Percentiles rank a stretch among this genome's conserved stretches.
These are phyloP conservation scores for Botryotinia convoluta DNA, from an alignment of 2,329 filamentous ascomycete species.

Conservation along the genomic window DNA sequence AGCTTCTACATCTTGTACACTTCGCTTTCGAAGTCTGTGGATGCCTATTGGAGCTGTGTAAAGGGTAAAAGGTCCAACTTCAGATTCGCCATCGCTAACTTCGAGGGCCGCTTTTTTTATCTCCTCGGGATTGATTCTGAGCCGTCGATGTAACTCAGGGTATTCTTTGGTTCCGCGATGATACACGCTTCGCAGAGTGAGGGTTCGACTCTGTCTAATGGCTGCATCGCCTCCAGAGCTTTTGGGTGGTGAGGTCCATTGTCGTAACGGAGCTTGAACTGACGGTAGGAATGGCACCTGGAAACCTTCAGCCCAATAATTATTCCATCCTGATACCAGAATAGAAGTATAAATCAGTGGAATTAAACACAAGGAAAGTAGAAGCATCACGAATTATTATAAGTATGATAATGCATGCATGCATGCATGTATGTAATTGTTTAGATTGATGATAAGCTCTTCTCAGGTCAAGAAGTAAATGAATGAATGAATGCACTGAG, in stretches of 20 bases:
- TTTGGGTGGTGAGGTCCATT: conserved; percentile 9
- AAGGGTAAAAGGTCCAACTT: conserved; percentile 14
- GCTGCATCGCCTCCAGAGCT: not conserved
- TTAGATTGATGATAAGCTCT: not conserved
- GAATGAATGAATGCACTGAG: not conserved
- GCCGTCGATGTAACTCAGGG: conserved; percentile 17
- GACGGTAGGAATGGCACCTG: conserved; percentile 15
- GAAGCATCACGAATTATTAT: conserved; percentile 17
- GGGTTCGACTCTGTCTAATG: conserved; percentile 8
- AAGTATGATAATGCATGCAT: conserved; percentile 6
- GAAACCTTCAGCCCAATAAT: conserved; percentile 9
- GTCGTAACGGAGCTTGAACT: not conserved
- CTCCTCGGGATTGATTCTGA: conserved; percentile 16
- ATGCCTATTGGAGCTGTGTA: conserved; percentile 15
- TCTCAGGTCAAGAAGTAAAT: not conserved
- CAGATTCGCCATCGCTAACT: conserved; percentile 1
- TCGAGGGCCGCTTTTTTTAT: conserved; percentile 5
- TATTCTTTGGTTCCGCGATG: conserved; percentile 18
- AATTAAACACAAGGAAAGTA: conserved; percentile 13
- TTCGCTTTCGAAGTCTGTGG: conserved; percentile 14
- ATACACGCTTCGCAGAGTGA: conserved; percentile 19
- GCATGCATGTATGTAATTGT: not conserved
- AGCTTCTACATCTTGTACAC: conserved; percentile 19
- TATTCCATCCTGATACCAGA: conserved; percentile 14
- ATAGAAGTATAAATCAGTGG: conserved; percentile 1